Conservation (phyloP, 108 stramenopile species). For the Aureococcus anophagefferens region DNA sequence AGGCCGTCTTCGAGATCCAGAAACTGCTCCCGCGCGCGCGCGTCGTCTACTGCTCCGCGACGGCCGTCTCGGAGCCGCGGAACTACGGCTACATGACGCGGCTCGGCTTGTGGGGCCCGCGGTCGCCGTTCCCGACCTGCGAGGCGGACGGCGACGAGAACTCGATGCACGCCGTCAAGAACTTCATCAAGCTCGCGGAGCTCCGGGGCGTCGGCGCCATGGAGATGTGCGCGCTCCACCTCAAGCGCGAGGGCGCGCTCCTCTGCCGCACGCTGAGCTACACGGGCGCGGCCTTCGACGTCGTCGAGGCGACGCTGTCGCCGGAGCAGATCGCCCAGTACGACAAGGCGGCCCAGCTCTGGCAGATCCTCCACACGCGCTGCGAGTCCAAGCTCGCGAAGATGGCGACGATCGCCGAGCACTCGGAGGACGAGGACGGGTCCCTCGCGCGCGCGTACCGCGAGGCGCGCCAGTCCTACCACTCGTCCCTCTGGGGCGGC, state of each 20-base stretch:
- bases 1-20: slow-evolving; percentile 46
- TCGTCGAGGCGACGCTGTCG: slow-evolving; percentile 37
- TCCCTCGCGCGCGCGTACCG: neutral
- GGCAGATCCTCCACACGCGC: slow-evolving; percentile 30
- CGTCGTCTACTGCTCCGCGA: slow-evolving; percentile 51
- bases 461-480: slow-evolving; percentile 1
- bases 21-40: slow-evolving; percentile 38
- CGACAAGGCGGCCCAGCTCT: slow-evolving; percentile 31
- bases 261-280: slow-evolving; percentile 21
- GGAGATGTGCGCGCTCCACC: slow-evolving; percentile 25
- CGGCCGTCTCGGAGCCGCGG: slow-evolving; percentile 41
- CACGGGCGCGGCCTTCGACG: slow-evolving; percentile 28
- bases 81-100: slow-evolving; percentile 53
- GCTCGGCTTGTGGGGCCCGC: slow-evolving; percentile 47
- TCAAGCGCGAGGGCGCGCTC: slow-evolving; percentile 21
- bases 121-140: neutral
- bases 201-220: slow-evolving; percentile 17
- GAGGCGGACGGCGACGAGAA: slow-evolving; percentile 4
- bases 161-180: neutral
- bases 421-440: neutral
- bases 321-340: slow-evolving; percentile 38
- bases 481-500: slow-evolving; percentile 48
- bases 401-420: neutral
- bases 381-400: neutral
- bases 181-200: slow-evolving; percentile 15